These are phyloP conservation scores for Penstemon davidsonii DNA, from an alignment of 257 asterid genomes.

Conservation along the genomic window DNA sequence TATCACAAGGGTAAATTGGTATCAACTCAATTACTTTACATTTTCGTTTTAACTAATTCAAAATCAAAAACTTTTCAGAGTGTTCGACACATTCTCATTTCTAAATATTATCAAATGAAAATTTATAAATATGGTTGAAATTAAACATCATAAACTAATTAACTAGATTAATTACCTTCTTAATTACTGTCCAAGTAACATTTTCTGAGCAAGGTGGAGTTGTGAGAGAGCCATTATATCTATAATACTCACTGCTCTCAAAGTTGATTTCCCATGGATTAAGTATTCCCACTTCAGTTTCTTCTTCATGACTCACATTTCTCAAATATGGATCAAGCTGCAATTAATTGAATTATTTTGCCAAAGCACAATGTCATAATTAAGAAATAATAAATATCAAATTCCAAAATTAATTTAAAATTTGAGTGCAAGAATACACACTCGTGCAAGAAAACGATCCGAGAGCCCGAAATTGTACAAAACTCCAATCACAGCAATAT, in stretches of 20 bases:
- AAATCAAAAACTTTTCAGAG: no score
- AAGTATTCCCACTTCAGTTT: conserved; percentile 36
- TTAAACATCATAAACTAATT: neutral
- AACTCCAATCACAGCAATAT: conserved; percentile 50
- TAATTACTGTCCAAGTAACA: conserved; percentile 54
- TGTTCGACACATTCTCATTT: neutral
- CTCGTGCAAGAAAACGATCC: conserved; percentile 51
- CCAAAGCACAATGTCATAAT: conserved; percentile 1
- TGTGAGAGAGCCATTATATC: conserved; percentile 74
- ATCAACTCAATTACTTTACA: no score
- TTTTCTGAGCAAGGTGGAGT: conserved; percentile 75
- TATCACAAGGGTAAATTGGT: no score
- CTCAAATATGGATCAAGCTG: conserved; percentile 35
- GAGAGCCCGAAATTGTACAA: conserved; percentile 42
- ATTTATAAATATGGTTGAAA: no score
- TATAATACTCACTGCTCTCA: conserved; percentile 38
- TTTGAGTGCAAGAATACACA: neutral
- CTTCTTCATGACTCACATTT: conserved; percentile 21
- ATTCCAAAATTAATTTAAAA: neutral
- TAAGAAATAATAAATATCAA: neutral
- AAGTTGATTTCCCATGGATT: conserved; percentile 37
- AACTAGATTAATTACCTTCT: conserved; percentile 27
- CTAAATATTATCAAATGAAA: neutral
- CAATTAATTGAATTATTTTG: neutral
- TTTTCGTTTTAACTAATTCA: no score